Conservation (phyloP, 2,329 filamentous ascomycete species). For the Aspergillus luchuensis region DNA sequence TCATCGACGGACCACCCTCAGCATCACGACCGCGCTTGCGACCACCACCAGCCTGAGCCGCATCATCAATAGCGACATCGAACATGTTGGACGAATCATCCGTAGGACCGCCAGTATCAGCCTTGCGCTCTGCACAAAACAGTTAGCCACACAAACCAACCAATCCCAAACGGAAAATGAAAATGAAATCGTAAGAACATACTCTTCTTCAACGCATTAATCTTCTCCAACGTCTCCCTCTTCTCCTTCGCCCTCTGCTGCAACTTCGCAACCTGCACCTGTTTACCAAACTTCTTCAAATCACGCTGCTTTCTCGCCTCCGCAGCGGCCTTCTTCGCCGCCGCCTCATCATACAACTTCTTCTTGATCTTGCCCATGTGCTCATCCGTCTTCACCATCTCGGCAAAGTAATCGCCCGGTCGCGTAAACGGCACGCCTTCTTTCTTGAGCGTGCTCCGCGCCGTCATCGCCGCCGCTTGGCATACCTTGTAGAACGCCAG, state of each 20-base stretch:
- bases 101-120: constrained; percentile 58
- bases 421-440: constrained; percentile 85
- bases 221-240: constrained; percentile 91
- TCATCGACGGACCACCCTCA: constrained; percentile 52
- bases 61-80: constrained; percentile 80
- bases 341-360: constrained; percentile 89
- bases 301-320: constrained; percentile 92
- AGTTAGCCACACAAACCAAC: neutral
- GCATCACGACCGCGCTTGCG: constrained; percentile 46
- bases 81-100: constrained; percentile 81
- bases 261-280: constrained; percentile 92
- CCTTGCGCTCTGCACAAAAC: constrained; percentile 71
- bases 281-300: constrained; percentile 98
- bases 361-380: constrained; percentile 97
- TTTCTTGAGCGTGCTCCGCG: constrained; percentile 71
- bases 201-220: constrained; percentile 94
- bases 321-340: constrained; percentile 84
- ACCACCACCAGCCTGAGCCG: constrained; percentile 57
- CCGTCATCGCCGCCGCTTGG: constrained; percentile 73
- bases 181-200: constrained; percentile 44
- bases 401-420: constrained; percentile 93
- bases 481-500: constrained; percentile 91
- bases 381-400: constrained; percentile 98
- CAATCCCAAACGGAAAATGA: neutral
- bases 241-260: constrained; percentile 93